These are phyloP conservation scores for Silene uniflora DNA, from an alignment of 148 eudicot species.

Conservation along the genomic window DNA sequence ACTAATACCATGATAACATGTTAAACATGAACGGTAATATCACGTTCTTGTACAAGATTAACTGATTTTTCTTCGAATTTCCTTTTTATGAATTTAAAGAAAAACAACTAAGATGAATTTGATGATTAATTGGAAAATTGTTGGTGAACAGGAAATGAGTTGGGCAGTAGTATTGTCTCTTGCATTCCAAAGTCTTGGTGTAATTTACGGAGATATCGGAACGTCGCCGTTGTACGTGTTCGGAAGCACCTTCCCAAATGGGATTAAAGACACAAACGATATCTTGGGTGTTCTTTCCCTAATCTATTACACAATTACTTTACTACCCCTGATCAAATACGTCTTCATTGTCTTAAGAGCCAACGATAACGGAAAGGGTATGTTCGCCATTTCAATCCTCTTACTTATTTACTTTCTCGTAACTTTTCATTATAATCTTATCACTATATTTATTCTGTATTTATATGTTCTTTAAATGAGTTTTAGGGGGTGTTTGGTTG, in stretches of 20 bases:
- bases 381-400: neutral
- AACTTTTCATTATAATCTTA: neutral
- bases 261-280: conserved; percentile 33
- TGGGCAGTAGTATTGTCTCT: conserved; percentile 29
- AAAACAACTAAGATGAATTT: too few species aligned
- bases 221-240: conserved; percentile 45
- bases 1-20: too few species aligned
- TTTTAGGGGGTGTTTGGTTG: too few species aligned
- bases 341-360: conserved; percentile 43
- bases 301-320: conserved; percentile 37
- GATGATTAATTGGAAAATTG: too few species aligned
- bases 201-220: conserved; percentile 42
- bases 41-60: too few species aligned
- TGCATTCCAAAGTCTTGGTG: conserved; percentile 46
- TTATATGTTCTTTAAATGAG: too few species aligned
- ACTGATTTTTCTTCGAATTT: too few species aligned
- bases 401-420: neutral
- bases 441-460: neutral
- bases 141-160: conserved; percentile 14
- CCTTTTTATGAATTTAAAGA: too few species aligned
- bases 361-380: conserved; percentile 44
- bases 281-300: conserved; percentile 39
- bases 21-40: too few species aligned
- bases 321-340: conserved; percentile 44
- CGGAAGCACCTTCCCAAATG: conserved; percentile 33